Percentiles rank a stretch among this genome's conserved stretches.
These are phyloP conservation scores for Psilocybe sp. DNA, from an alignment of 768 basidiomycete species.

Conservation along the genomic window DNA sequence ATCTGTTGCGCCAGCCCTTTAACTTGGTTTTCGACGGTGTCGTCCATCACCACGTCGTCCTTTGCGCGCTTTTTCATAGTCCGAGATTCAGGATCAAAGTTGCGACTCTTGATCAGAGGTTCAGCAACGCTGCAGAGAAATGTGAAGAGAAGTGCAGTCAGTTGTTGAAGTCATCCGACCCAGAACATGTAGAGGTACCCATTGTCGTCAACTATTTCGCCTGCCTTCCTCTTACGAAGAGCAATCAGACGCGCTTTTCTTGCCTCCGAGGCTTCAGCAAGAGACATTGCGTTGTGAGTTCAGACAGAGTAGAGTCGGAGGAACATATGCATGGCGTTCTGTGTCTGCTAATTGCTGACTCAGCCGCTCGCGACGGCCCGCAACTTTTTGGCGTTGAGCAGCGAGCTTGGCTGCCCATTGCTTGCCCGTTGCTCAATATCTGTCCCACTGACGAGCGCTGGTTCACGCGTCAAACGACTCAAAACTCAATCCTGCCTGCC, in stretches of 20 bases:
- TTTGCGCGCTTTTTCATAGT: slow-evolving; percentile 66
- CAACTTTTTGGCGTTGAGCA: too few relatives aligned
- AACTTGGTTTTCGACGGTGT: slow-evolving; percentile 87
- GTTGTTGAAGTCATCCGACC: neutral
- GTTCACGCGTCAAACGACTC: slow-evolving; percentile 10
- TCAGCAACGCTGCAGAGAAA: slow-evolving; percentile 26
- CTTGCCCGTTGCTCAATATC: neutral
- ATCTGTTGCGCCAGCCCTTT: slow-evolving; percentile 83
- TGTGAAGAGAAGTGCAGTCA: neutral
- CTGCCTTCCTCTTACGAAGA: slow-evolving; percentile 69
- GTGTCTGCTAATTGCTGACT: slow-evolving; percentile 12
- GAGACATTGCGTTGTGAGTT: too few relatives aligned
- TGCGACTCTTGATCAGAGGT: slow-evolving; percentile 65
- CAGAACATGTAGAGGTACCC: slow-evolving; percentile 26
- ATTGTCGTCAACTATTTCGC: slow-evolving; percentile 44
- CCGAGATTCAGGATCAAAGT: slow-evolving; percentile 88
- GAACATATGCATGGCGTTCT: too few relatives aligned
- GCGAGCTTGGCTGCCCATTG: too few relatives aligned
- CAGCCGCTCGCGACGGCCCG: slow-evolving; percentile 11
- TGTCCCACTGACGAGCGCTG: neutral
- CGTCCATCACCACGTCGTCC: slow-evolving; percentile 58
- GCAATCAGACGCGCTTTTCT: slow-evolving; percentile 81
- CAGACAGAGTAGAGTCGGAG: too few relatives aligned
- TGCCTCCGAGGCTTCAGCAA: slow-evolving; percentile 75
- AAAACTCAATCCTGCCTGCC: neutral